Evolutionary conservation across 345 rosid species (phyloP).

Genomic region (Alliaria petiolata): DNA sequence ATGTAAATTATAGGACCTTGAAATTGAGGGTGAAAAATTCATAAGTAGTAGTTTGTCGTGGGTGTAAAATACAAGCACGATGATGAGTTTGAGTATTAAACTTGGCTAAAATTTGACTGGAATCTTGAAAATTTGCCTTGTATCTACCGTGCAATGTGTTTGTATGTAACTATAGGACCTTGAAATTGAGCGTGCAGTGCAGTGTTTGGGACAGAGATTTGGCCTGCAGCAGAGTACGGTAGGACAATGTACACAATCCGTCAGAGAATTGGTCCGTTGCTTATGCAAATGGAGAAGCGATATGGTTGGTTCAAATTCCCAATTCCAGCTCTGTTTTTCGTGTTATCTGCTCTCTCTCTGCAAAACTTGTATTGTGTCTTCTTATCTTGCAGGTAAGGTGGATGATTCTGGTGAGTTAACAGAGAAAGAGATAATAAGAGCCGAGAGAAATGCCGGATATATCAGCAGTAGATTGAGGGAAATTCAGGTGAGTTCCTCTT

Average conservation of each 20-base stretch:
- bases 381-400: conserved; percentile 48
- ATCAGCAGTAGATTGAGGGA: conserved; percentile 82
- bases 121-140: background rate
- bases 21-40: too few relatives aligned
- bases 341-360: background rate
- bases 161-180: conserved; percentile 3
- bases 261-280: conserved; percentile 86
- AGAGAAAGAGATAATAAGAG: conserved; percentile 89
- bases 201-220: conserved; percentile 94
- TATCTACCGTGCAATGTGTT: background rate
- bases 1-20: background rate
- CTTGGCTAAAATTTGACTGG: background rate
- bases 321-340: background rate
- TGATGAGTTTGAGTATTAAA: background rate
- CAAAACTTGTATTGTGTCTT: background rate
- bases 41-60: background rate
- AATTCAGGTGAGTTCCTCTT: conserved; percentile 61
- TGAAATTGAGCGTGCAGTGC: conserved; percentile 69
- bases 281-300: conserved; percentile 87
- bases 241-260: conserved; percentile 97
- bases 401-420: conserved; percentile 72
- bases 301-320: conserved; percentile 43
- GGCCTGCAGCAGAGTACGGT: conserved; percentile 99
- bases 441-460: conserved; percentile 90
- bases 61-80: background rate